Conservation (phyloP, 768 basidiomycete genomes). For the Xerocomellus amylosporus region DNA sequence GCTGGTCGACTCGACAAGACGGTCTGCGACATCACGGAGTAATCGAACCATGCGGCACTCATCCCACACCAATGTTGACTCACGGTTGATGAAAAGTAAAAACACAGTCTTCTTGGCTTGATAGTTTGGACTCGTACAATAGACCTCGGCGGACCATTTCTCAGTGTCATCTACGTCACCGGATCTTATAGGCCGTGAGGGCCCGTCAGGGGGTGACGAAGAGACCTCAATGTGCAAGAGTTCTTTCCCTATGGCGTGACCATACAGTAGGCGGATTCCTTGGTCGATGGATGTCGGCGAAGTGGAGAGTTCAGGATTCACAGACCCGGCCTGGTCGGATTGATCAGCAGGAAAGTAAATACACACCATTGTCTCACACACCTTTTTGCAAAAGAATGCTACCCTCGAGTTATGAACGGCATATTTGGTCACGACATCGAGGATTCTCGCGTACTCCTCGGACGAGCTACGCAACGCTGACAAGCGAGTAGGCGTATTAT, state of each 20-base stretch:
- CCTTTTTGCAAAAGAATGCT: constrained; percentile 92
- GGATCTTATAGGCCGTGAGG: constrained; percentile 12
- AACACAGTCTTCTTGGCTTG: constrained; percentile 84
- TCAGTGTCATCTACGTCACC: constrained; percentile 35
- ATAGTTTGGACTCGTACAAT: constrained; percentile 85
- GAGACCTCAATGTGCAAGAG: constrained; percentile 49
- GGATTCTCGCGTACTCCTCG: constrained; percentile 88
- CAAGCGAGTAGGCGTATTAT: constrained; percentile 85
- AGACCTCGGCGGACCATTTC: constrained; percentile 69
- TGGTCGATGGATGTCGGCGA: constrained; percentile 63
- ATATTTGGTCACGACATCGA: constrained; percentile 91
- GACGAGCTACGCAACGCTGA: constrained; percentile 79
- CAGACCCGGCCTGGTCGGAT: constrained; percentile 56
- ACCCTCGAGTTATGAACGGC: constrained; percentile 90
- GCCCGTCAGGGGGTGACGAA: constrained; percentile 30
- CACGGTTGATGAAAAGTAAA: constrained; percentile 93
- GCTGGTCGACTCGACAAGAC: constrained; percentile 83
- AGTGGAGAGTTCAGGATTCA: constrained; percentile 78
- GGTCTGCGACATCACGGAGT: constrained; percentile 51
- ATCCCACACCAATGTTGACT: constrained; percentile 25
- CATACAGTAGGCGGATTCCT: constrained; percentile 79
- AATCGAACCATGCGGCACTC: not conserved
- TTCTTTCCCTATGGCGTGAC: constrained; percentile 75
- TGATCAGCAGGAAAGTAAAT: constrained; percentile 4
- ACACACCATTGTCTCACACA: constrained; percentile 19